Evolutionary conservation across 768 basidiomycete species (phyloP).

Genomic region (Russula griseocarnosa): DNA sequence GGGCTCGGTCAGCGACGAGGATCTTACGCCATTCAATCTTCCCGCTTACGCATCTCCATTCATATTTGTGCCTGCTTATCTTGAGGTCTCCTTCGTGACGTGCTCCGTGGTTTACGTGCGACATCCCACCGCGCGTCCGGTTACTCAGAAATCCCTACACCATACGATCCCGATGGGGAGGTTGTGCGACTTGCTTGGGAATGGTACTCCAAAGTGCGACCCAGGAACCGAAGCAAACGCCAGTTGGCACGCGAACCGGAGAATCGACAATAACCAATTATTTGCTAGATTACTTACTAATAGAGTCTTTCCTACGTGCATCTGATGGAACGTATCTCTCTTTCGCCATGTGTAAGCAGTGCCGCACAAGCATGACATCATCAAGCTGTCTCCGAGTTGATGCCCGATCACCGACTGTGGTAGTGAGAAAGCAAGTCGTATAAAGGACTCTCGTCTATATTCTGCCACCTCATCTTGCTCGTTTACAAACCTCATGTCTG

Average conservation of each 20-base stretch:
- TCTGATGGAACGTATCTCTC: background rate
- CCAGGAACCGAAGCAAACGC: conserved; percentile 43
- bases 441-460: background rate
- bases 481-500: background rate
- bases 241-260: conserved; percentile 28
- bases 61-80: conserved; percentile 90
- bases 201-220: conserved; percentile 77
- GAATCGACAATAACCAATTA: conserved; percentile 24
- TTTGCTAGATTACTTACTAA: conserved; percentile 5
- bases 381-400: background rate
- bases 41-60: conserved; percentile 86
- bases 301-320: background rate
- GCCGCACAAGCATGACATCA: background rate
- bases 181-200: conserved; percentile 93
- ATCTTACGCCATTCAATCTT: conserved; percentile 73
- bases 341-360: background rate
- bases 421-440: background rate
- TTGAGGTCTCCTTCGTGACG: conserved; percentile 79
- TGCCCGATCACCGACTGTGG: background rate
- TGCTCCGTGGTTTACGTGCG: conserved; percentile 92
- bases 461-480: background rate
- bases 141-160: conserved; percentile 92
- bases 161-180: conserved; percentile 94
- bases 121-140: conserved; percentile 93
- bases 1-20: conserved; percentile 12